Evolutionary conservation across 1,139 yeast genomes (phyloP).

Genomic region (Sugiyamaella grinbergsii): DNA sequence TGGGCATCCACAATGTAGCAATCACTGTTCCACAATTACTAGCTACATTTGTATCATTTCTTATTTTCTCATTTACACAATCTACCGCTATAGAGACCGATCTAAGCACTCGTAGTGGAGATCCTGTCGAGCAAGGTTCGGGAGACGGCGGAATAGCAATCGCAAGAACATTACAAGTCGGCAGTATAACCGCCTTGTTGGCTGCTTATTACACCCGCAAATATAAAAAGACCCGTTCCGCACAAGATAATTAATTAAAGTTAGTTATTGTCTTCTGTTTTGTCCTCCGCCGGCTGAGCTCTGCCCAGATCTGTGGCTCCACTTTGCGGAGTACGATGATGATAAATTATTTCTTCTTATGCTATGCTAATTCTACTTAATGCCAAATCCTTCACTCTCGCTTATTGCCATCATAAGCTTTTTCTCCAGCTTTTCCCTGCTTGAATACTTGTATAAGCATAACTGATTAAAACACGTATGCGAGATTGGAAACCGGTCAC

Average conservation of each 20-base stretch:
- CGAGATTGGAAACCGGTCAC: slow-evolving; percentile 69
- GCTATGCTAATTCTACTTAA: slow-evolving; percentile 47
- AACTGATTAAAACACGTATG: slow-evolving; percentile 95
- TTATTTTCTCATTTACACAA: slow-evolving; percentile 40
- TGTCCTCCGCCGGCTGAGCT: no score
- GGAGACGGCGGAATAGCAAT: slow-evolving; percentile 45
- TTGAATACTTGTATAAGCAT: slow-evolving; percentile 66
- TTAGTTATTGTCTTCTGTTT: background rate
- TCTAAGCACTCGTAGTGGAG: slow-evolving; percentile 14
- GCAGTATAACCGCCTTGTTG: slow-evolving; percentile 40
- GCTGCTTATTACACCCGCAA: slow-evolving; percentile 40
- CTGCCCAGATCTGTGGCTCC: background rate
- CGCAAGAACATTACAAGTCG: slow-evolving; percentile 44
- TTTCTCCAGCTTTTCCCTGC: slow-evolving; percentile 52
- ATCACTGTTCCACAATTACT: slow-evolving; percentile 46
- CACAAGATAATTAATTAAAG: background rate
- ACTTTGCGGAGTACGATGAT: no score
- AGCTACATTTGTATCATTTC: slow-evolving; percentile 45
- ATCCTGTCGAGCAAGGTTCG: slow-evolving; percentile 23
- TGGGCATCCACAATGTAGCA: slow-evolving; percentile 47
- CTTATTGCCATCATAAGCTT: slow-evolving; percentile 68
- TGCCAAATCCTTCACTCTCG: slow-evolving; percentile 86
- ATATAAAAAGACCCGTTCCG: slow-evolving; percentile 13
- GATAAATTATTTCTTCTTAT: slow-evolving; percentile 1
- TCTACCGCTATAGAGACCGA: slow-evolving; percentile 21